Evolutionary conservation across 345 rosid species (phyloP).

Genomic region (Bretschneidera sinensis): DNA sequence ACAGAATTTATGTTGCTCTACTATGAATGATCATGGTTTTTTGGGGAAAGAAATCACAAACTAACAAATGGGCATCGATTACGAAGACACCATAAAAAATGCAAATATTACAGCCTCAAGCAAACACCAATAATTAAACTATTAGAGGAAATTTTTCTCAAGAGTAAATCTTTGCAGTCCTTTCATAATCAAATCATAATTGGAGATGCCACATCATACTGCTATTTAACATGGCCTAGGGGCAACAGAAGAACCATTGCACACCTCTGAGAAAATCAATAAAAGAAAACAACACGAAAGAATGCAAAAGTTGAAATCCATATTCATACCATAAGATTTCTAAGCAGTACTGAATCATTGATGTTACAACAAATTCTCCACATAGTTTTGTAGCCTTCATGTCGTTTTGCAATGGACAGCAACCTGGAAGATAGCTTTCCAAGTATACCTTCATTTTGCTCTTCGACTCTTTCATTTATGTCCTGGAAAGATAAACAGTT

Average conservation of each 20-base stretch:
- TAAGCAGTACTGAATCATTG: conserved; percentile 69
- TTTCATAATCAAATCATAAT: too few relatives aligned
- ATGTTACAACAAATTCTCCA: conserved; percentile 88
- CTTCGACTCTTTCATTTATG: conserved; percentile 33
- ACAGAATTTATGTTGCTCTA: too few relatives aligned
- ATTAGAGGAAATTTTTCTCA: background rate
- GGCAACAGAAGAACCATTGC: background rate
- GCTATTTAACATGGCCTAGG: background rate
- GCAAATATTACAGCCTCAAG: background rate
- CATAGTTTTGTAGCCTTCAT: conserved; percentile 73
- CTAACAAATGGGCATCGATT: too few relatives aligned
- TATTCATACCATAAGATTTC: conserved; percentile 71
- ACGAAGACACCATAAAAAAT: background rate
- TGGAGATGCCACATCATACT: background rate
- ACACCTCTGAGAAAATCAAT: too few relatives aligned
- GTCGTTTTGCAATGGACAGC: conserved; percentile 67
- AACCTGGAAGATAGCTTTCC: conserved; percentile 61
- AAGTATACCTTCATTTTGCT: conserved; percentile 40
- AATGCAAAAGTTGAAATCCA: conserved; percentile 7
- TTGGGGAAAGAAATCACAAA: too few relatives aligned
- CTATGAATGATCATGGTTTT: too few relatives aligned
- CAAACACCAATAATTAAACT: background rate
- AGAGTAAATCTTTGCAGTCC: background rate
- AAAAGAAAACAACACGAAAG: conserved; percentile 2
- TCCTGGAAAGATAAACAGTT: conserved; percentile 42